A percentile compares a stretch with the other conserved stretches of the same genome.
Evolutionary conservation across 1,284 basidiomycete species (phyloP).

Genomic region (Ustilago xerochloae): DNA sequence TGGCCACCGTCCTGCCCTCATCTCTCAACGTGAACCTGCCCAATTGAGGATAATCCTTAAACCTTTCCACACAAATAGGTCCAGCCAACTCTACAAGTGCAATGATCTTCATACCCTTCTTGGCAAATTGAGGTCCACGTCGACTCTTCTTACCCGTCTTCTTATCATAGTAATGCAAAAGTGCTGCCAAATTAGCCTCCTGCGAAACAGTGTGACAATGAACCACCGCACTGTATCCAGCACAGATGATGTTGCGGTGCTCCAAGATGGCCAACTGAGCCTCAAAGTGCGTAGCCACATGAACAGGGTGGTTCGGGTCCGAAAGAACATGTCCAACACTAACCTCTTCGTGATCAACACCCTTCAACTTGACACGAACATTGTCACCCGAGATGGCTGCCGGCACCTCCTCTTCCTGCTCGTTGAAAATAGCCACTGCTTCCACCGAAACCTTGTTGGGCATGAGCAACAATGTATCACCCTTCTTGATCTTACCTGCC

Average conservation of each 20-base stretch:
- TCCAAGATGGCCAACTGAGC: conserved; percentile 68
- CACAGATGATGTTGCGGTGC: conserved; percentile 67
- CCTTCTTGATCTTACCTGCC: conserved; percentile 64
- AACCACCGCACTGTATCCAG: conserved; percentile 67
- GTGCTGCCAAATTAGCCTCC: conserved; percentile 58
- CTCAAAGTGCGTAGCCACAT: conserved; percentile 66
- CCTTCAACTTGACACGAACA: conserved; percentile 67
- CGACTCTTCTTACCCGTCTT: conserved; percentile 68
- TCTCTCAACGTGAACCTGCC: conserved; percentile 67
- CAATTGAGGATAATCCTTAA: conserved; percentile 66
- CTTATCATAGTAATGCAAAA: conserved; percentile 68
- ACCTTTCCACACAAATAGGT: conserved; percentile 64
- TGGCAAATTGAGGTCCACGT: conserved; percentile 64
- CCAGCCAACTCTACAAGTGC: conserved; percentile 64
- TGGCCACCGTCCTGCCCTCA: conserved; percentile 65
- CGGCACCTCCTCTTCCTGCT: conserved; percentile 67
- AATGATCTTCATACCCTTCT: conserved; percentile 67
- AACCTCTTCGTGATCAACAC: conserved; percentile 65
- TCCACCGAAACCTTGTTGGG: conserved; percentile 64
- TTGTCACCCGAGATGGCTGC: conserved; percentile 68
- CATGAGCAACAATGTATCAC: conserved; percentile 63
- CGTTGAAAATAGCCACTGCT: conserved; percentile 63
- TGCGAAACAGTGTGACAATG: conserved; percentile 66
- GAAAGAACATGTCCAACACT: conserved; percentile 63
- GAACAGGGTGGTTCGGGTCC: conserved; percentile 60